These are phyloP conservation scores for Candida odintsovae DNA, from an alignment of 805 yeast species.

Conservation along the genomic window DNA sequence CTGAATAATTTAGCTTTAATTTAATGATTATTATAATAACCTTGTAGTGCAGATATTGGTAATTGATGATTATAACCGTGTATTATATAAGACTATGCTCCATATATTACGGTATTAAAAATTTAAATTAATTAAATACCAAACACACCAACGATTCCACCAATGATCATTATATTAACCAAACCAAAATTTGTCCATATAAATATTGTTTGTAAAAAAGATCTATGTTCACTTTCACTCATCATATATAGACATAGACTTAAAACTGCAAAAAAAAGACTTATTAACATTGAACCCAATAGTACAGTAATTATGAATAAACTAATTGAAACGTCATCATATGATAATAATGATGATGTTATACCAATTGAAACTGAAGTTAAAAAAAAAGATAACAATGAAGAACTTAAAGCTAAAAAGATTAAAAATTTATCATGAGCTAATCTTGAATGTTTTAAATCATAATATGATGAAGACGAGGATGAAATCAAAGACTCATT, in stretches of 20 bases:
- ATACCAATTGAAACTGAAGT: constrained; percentile 41
- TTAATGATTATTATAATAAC: no score
- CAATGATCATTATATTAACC: constrained; percentile 36
- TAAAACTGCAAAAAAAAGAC: constrained; percentile 36
- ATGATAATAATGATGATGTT: constrained; percentile 25
- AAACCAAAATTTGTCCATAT: constrained; percentile 38
- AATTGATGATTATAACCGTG: no score
- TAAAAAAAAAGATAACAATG: constrained; percentile 34
- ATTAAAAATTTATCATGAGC: constrained; percentile 39
- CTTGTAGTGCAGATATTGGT: no score
- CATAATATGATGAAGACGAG: constrained; percentile 1
- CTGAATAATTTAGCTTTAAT: not conserved
- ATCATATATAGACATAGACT: constrained; percentile 40
- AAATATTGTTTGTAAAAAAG: constrained; percentile 33
- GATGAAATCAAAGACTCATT: constrained; percentile 11
- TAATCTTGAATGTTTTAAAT: constrained; percentile 1
- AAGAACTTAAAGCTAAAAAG: constrained; percentile 36
- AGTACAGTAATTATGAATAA: constrained; percentile 27
- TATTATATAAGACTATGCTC: no score
- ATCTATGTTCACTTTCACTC: constrained; percentile 25
- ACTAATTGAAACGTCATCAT: constrained; percentile 18
- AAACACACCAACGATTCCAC: constrained; percentile 35
- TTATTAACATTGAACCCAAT: constrained; percentile 35
- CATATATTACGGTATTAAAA: no score
- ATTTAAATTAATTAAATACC: constrained; percentile 12